Percentiles rank a stretch among this genome's conserved stretches.
Conservation (phyloP, 2,329 filamentous ascomycete species). For the Aspergillus clavatus region DNA sequence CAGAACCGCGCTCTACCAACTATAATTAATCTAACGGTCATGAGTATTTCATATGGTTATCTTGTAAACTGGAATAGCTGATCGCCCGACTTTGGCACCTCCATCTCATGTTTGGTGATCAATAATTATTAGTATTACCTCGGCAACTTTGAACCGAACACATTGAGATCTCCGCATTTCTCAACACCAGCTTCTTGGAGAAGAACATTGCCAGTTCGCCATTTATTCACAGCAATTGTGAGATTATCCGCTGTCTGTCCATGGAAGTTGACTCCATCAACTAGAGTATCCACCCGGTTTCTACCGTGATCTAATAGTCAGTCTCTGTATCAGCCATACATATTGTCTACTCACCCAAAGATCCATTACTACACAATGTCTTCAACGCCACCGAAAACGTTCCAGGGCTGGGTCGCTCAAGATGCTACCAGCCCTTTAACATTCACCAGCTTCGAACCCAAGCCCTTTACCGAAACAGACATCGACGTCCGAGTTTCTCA, state of each 20-base stretch:
- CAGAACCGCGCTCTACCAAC: conserved; percentile 5
- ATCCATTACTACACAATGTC: conserved; percentile 2
- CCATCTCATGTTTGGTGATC: too few species aligned
- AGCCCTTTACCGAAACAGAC: conserved; percentile 54
- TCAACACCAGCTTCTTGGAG: background rate
- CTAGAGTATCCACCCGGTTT: too few species aligned
- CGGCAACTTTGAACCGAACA: background rate
- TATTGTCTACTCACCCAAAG: too few species aligned
- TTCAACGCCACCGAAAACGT: conserved; percentile 25
- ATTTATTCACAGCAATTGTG: too few species aligned
- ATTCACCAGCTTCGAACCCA: conserved; percentile 36
- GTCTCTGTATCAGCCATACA: too few species aligned
- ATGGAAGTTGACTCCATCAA: too few species aligned
- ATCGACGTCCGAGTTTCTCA: conserved; percentile 62
- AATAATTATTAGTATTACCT: conserved; percentile 1
- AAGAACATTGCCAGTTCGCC: too few species aligned
- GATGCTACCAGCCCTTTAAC: conserved; percentile 29
- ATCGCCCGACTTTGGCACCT: conserved; percentile 1
- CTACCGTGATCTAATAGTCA: too few species aligned
- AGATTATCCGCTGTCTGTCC: too few species aligned
- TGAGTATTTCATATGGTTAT: too few species aligned
- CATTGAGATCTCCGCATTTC: background rate
- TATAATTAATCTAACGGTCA: conserved; percentile 6
- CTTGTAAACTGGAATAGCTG: too few species aligned
- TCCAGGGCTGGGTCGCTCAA: conserved; percentile 38